These are phyloP conservation scores for Paecilomyces niveus DNA, from an alignment of 2,329 filamentous ascomycete species.

Conservation along the genomic window DNA sequence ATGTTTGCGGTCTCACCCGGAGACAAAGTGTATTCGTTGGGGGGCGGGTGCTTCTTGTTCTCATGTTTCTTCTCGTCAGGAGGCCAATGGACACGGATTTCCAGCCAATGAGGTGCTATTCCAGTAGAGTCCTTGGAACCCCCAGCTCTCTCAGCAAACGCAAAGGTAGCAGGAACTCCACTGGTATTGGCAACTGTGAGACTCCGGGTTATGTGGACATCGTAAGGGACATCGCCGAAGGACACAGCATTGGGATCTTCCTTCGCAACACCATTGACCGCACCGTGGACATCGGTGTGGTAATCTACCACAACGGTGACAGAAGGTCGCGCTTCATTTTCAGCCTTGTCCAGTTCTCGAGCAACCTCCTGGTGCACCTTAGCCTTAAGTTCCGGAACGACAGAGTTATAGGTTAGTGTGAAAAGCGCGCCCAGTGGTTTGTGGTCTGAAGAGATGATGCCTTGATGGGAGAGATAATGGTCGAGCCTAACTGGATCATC, in stretches of 20 bases:
- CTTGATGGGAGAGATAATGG: constrained; percentile 80
- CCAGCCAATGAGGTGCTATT: constrained; percentile 60
- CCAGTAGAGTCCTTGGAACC: constrained; percentile 35
- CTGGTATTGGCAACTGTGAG: constrained; percentile 92
- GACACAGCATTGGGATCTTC: constrained; percentile 55
- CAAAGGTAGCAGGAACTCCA: constrained; percentile 68
- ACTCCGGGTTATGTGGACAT: constrained; percentile 56
- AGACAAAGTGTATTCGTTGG: constrained; percentile 58
- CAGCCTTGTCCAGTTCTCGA: constrained; percentile 76
- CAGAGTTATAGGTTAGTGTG: constrained; percentile 74
- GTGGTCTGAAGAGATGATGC: constrained; percentile 87
- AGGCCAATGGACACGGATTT: constrained; percentile 55
- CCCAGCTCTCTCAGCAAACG: constrained; percentile 66
- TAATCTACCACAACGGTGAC: constrained; percentile 76
- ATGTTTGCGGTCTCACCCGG: constrained; percentile 77
- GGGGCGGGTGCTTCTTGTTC: constrained; percentile 17
- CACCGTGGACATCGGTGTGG: constrained; percentile 29
- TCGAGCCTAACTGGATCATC: constrained; percentile 50
- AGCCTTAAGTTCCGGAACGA: constrained; percentile 76
- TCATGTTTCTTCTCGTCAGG: constrained; percentile 30
- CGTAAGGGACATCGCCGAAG: constrained; percentile 69
- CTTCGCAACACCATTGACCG: constrained; percentile 24
- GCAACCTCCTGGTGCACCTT: constrained; percentile 81
- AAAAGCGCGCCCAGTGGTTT: constrained; percentile 86
- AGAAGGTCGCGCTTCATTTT: constrained; percentile 80